Evolutionary conservation across 2,329 filamentous ascomycete species (phyloP), one percentile per base, ranked within the genome.

Genomic region (Thelonectria rubi): DNA sequence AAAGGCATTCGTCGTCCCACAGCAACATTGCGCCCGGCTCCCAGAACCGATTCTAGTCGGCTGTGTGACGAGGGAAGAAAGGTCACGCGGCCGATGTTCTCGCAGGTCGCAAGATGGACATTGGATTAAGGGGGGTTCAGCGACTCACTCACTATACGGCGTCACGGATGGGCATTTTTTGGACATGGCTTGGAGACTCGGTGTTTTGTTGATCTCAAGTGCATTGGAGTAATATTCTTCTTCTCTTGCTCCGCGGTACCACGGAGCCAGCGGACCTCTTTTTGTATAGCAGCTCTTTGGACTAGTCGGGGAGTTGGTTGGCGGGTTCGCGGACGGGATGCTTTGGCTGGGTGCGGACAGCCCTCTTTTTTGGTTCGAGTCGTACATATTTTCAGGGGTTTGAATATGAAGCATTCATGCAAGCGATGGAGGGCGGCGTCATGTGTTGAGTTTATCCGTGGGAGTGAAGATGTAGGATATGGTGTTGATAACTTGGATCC

Each of bases 31-130:
- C 66, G 20, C 67, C 63, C 17, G 62, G 66, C 15, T 60, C 63
- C 11, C 68, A 67, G 20, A 74, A 69, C 48, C 70, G 74, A 67
- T 76, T 45, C 75, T 64, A 67, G 48, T 24, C 32, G 39, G 37
- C 37, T 51, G 42, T 37, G 34, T 47, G 40, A 47, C 53, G 11
- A 58, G 34, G 53, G 57, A 18, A 21, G 49, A 65, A 48, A 40
- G 53, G 46, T 45, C 42, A 66, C 63, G 56, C 39, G 60, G 65
- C 48, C 65, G 58, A 60, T 24, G 43, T 52, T 60, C 52, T 62
- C 42, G 55, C 24, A 59, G 32, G 59, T 65, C 59, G 50, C 34
- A 32, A 66, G 66, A 66, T 63, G 50, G 21, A 15, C 60, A 54
- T 66, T 60, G 63, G 43, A 54, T 17, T 50, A 51, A 53, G 59